Conservation (phyloP, 2,329 filamentous ascomycete species). For the Dactylonectria macrodidyma region DNA sequence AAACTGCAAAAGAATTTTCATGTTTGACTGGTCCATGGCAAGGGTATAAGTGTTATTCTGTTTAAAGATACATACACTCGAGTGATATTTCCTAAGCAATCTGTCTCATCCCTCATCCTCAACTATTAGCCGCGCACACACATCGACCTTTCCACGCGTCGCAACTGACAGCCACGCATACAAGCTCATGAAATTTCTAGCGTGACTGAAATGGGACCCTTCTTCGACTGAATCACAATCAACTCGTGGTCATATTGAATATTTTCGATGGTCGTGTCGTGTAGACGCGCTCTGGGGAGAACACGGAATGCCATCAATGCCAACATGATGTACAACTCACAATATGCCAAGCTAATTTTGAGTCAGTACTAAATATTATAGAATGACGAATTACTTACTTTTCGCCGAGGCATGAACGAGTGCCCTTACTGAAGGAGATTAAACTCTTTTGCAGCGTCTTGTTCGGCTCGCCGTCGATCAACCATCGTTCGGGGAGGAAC, state of each 20-base stretch:
- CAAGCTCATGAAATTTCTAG: background rate
- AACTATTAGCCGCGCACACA: background rate
- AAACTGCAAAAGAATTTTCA: too few relatives aligned
- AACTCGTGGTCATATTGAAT: constrained; percentile 42
- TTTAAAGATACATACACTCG: background rate
- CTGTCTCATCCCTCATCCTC: background rate
- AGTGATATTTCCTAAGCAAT: background rate
- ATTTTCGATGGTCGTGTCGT: constrained; percentile 37
- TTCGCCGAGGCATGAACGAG: constrained; percentile 42
- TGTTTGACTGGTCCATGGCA: too few relatives aligned
- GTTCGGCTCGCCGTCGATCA: constrained; percentile 43
- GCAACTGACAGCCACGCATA: background rate
- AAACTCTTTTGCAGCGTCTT: constrained; percentile 43
- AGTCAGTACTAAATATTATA: constrained; percentile 1
- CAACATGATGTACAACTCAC: constrained; percentile 38
- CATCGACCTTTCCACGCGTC: background rate
- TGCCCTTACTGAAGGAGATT: constrained; percentile 40
- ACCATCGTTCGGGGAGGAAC: constrained; percentile 53
- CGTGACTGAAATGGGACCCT: constrained; percentile 34
- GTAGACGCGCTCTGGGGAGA: constrained; percentile 32
- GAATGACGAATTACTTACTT: constrained; percentile 21
- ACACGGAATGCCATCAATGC: constrained; percentile 32
- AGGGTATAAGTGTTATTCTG: too few relatives aligned
- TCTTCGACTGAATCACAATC: constrained; percentile 40
- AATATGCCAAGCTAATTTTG: constrained; percentile 33